A percentile compares a stretch with the other conserved stretches of the same genome.
Conservation (phyloP, 23 red algal genomes). For the Pyropia haitanensis region DNA sequence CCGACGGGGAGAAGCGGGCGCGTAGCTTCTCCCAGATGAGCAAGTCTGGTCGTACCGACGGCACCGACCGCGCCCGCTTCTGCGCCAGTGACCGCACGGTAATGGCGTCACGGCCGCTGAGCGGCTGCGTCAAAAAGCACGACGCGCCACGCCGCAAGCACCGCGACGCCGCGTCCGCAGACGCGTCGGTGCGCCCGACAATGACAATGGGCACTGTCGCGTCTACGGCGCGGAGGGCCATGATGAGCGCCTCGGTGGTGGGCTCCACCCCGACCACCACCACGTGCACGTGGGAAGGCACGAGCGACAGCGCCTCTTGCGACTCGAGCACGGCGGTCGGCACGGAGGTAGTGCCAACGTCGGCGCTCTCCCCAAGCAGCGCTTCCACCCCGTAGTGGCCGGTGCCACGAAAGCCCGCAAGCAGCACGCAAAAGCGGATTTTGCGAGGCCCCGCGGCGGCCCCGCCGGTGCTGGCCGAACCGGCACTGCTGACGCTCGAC, state of each 20-base stretch:
- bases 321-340: too few species aligned
- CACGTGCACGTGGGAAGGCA: too few species aligned
- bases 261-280: too few species aligned
- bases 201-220: conserved; percentile 9
- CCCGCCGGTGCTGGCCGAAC: conserved; percentile 3
- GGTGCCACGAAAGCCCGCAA: conserved; percentile 48
- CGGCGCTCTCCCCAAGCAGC: too few species aligned
- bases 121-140: conserved; percentile 4
- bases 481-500: background rate
- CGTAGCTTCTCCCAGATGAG: background rate
- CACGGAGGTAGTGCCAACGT: too few species aligned
- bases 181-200: background rate
- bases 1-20: background rate
- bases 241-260: too few species aligned
- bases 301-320: too few species aligned
- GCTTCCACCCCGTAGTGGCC: conserved; percentile 19
- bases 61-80: background rate
- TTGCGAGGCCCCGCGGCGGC: background rate
- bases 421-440: conserved; percentile 17
- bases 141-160: conserved; percentile 1
- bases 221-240: background rate
- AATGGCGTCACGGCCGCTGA: background rate
- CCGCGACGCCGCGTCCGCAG: background rate
- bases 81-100: conserved; percentile 1
- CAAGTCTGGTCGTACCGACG: background rate